Evolutionary conservation across 2,329 filamentous ascomycete species (phyloP), one percentile per base, ranked within the genome.

Genomic region (Clarireedia hainanense): DNA sequence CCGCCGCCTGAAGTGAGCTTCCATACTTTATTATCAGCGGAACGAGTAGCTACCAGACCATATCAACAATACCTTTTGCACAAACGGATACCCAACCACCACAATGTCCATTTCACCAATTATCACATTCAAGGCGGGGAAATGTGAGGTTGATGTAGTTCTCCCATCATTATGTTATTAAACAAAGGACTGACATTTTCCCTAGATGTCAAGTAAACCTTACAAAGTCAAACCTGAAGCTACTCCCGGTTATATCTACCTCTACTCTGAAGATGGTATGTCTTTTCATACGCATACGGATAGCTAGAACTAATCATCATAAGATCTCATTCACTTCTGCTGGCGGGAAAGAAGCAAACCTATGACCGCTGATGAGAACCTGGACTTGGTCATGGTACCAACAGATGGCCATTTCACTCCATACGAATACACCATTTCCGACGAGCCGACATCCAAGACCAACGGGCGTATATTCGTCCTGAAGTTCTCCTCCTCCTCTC

Each of bases 111-210:
- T 89, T 73, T 72, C 80, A 64, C 91, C 92, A 34, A 81, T 96
- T 69, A 91, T 97, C 71, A 95, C 91, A 15, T 97, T 97, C 81
- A 96, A 96, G 80, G 92, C 92, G 62, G 92, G 92, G 72, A 83
- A 82, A 71, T 97, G 92, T 75, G 85, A 94, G 52, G 71, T 92
- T 59, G 85, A 91, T 71, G 91, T 95, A 75, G 86, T 78, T 57
- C 46, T 63, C 62, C 47, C 26, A 60, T 63, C 56, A 24, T 12
- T 37, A 39, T 17, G 20, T 36, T 14, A 24, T 26, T 12, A 43
- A 24, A 42, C 20, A 26, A 7, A 26, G 26, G 51, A 47, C 55
- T 60, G 39, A 64, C 48, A 57, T 48, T 60, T 65, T 52, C 69
- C 57, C 60, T 61, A 81, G 76, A 71, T 71, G 61, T 79, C 77